Evolutionary conservation across 345 rosid genomes (phyloP).

Genomic region (Eucalyptus pauciflora): DNA sequence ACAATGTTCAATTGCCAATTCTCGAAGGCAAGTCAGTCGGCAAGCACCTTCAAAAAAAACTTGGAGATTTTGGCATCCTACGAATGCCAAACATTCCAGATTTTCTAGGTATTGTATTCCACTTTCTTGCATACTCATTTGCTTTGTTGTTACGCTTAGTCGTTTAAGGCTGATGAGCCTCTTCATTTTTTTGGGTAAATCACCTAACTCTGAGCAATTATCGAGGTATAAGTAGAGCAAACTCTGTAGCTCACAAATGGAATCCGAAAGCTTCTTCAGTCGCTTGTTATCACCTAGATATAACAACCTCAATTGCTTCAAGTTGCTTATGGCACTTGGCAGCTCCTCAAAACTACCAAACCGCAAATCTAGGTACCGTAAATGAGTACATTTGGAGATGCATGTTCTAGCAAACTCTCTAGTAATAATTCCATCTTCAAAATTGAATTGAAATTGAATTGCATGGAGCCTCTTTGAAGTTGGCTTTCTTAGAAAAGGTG

Average conservation of each 20-base stretch:
- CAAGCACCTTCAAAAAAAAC: neutral
- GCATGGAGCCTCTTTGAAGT: neutral
- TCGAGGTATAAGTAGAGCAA: rapidly evolving
- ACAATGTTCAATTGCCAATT: rapidly evolving
- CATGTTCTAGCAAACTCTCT: neutral
- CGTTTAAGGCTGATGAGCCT: rapidly evolving
- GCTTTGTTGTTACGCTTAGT: rapidly evolving
- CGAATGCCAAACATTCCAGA: rapidly evolving
- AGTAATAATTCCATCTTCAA: rapidly evolving
- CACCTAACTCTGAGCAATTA: neutral
- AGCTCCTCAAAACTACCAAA: rapidly evolving
- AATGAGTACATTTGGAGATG: neutral
- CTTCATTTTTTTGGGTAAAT: neutral
- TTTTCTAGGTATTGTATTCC: neutral
- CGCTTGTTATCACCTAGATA: rapidly evolving
- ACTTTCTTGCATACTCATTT: neutral
- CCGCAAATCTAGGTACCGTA: rapidly evolving
- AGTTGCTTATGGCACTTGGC: neutral
- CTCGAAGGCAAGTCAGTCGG: neutral
- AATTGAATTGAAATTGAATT: rapidly evolving
- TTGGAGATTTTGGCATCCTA: rapidly evolving
- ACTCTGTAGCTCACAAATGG: neutral
- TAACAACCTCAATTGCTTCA: neutral
- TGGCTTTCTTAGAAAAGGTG: neutral
- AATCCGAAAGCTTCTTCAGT: neutral